These are phyloP conservation scores for Austroboletus niveus DNA, from an alignment of 1,284 basidiomycete species.

Conservation along the genomic window DNA sequence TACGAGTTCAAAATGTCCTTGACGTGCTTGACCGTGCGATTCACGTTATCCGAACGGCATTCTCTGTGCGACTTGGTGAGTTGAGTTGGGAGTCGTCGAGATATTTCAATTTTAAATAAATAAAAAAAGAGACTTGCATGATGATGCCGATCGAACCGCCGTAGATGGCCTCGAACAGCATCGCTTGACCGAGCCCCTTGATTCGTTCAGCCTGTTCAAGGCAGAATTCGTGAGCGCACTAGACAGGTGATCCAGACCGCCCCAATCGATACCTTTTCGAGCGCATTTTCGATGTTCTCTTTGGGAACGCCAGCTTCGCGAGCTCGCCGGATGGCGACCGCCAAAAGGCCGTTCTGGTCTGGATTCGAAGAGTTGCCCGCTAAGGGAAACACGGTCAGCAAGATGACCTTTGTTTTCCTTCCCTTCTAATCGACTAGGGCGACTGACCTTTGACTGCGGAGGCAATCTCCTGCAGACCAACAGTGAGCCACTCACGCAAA, in stretches of 20 bases:
- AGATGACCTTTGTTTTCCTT: background rate
- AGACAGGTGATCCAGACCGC: background rate
- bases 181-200: constrained; percentile 49
- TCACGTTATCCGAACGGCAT: constrained; percentile 73
- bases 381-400: constrained; percentile 21
- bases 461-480: constrained; percentile 60
- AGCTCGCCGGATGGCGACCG: constrained; percentile 58
- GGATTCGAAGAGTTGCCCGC: constrained; percentile 70
- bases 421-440: background rate
- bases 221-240: background rate
- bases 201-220: constrained; percentile 46
- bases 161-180: constrained; percentile 74
- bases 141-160: constrained; percentile 70
- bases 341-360: constrained; percentile 60
- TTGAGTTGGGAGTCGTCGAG: background rate
- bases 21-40: constrained; percentile 65
- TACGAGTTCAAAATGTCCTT: constrained; percentile 59
- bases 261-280: constrained; percentile 53
- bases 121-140: constrained; percentile 50
- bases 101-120: too few relatives aligned
- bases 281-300: constrained; percentile 71
- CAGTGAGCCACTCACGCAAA: background rate
- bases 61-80: constrained; percentile 50
- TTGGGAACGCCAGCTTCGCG: constrained; percentile 72
- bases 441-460: constrained; percentile 62